These are phyloP conservation scores for Discostella stelligeroides DNA, from an alignment of 108 stramenopile genomes.

Conservation along the genomic window DNA sequence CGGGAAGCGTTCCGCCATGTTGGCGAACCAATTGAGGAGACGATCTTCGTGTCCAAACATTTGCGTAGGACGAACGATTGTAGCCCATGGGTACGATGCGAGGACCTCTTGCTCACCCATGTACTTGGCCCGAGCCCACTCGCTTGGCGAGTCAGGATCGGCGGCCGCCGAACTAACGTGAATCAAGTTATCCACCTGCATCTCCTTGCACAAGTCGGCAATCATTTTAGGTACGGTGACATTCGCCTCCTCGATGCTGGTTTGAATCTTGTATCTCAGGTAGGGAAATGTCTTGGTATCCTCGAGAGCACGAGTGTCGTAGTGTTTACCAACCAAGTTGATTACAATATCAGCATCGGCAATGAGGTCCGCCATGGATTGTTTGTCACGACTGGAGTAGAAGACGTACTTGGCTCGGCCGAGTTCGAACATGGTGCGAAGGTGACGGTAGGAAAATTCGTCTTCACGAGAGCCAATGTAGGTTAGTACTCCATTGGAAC, in stretches of 20 bases:
- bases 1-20: conserved; percentile 61
- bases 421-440: conserved; percentile 91
- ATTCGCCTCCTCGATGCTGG: conserved; percentile 86
- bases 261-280: conserved; percentile 77
- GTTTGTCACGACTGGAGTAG: conserved; percentile 86
- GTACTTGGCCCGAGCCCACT: conserved; percentile 93
- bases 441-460: conserved; percentile 91
- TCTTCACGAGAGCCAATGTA: conserved; percentile 92
- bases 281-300: conserved; percentile 80
- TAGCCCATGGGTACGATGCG: conserved; percentile 90
- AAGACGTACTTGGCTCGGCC: conserved; percentile 85
- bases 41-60: conserved; percentile 96
- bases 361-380: conserved; percentile 88
- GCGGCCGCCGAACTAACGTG: conserved; percentile 89
- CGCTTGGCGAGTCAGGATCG: conserved; percentile 65
- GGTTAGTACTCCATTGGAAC: conserved; percentile 74
- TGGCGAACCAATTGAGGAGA: conserved; percentile 90
- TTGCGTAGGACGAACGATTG: conserved; percentile 91
- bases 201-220: conserved; percentile 87
- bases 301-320: conserved; percentile 83
- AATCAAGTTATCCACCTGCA: conserved; percentile 90
- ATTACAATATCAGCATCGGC: conserved; percentile 92
- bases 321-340: conserved; percentile 95
- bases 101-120: conserved; percentile 91
- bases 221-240: conserved; percentile 86